Evolutionary conservation across 495 filamentous ascomycete genomes (phyloP), one percentile per base, ranked within the genome.

Genomic region (Cercophora scortea): DNA sequence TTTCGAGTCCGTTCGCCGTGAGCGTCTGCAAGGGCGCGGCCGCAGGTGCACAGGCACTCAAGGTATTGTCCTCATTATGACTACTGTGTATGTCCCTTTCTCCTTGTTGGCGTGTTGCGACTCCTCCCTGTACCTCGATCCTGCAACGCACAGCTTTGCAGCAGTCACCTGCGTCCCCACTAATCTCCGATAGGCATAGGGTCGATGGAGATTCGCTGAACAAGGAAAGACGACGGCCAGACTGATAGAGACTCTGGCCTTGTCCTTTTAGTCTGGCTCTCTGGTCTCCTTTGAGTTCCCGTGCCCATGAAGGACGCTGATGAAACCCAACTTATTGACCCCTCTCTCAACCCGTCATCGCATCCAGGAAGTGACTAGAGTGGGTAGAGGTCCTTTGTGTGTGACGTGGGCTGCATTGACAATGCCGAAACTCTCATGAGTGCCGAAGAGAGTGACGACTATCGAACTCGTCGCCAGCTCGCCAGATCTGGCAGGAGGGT

Each of bases 61-160:
- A 38, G 25, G 2, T 38, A 13, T 10, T 38, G 36, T 38, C 36
- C 8, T 38, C 10, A 38, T 11, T 7, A 38, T 38, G 36, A 38
- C 8, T 8, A n/a, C n/a, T n/a, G n/a, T n/a, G n/a, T n/a, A 2
- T 25, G 25, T 38, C 36, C 36, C 36, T 38, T 25, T 25, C 25
- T 25, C 25, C 5, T 2, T 25, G 13, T 45, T 45, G 19, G 43
- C 43, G 17, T 17, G 43, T 33, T 33, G 25, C 43, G 32, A 10
- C 36, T 38, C 10, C 36, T 38, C 10, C 36, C 18, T 42, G 43
- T 18, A 25, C 25, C 43, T 25, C 10, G 8, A 32, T 45, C 10
- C 19, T 45, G 43, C 41, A 45, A 18, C 43, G 43, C 18, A 45
- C 18, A 25, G 43, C 43, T 45, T 45, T 45, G 43, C 43, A 45